phyloP scores from a whole-genome alignment of 164 flowering plant species.

The Warburgia ugandensis region DNA sequence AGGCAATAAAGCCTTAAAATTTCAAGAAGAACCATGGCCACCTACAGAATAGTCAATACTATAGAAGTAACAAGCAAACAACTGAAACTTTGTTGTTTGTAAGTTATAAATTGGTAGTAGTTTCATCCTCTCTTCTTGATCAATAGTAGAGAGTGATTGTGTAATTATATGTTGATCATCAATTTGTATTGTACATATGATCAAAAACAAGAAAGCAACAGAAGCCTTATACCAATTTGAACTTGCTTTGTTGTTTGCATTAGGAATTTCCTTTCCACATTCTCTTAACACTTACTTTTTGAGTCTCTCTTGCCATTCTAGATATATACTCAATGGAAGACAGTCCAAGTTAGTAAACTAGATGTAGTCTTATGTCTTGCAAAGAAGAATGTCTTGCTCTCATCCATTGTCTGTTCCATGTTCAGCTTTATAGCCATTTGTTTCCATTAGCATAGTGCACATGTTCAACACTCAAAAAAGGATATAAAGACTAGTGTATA shows the following conservation, averaged over 20 bases:
- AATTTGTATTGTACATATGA: no score
- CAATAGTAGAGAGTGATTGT: neutral
- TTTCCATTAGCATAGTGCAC: no score
- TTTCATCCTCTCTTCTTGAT: neutral
- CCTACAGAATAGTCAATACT: no score
- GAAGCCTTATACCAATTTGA: constrained; percentile 21
- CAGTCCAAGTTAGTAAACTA: constrained; percentile 29
- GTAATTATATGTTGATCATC: neutral
- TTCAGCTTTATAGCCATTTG: constrained; percentile 8
- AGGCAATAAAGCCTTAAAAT: constrained; percentile 30
- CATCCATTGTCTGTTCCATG: no score
- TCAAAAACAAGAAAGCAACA: no score
- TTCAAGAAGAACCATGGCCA: constrained; percentile 34
- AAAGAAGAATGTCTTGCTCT: constrained; percentile 38
- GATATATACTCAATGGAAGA: constrained; percentile 22
- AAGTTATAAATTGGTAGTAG: no score
- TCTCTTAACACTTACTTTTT: constrained; percentile 19
- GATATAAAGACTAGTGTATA: no score
- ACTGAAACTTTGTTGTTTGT: no score
- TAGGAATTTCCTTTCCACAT: constrained; percentile 12
- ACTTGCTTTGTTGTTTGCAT: constrained; percentile 18
- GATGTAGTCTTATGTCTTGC: constrained; percentile 36
- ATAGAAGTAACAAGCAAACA: no score
- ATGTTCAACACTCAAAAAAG: no score
- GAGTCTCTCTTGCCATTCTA: constrained; percentile 30